These are phyloP conservation scores for Talaromyces wortmannii DNA, from an alignment of 495 filamentous ascomycete species.

Conservation along the genomic window DNA sequence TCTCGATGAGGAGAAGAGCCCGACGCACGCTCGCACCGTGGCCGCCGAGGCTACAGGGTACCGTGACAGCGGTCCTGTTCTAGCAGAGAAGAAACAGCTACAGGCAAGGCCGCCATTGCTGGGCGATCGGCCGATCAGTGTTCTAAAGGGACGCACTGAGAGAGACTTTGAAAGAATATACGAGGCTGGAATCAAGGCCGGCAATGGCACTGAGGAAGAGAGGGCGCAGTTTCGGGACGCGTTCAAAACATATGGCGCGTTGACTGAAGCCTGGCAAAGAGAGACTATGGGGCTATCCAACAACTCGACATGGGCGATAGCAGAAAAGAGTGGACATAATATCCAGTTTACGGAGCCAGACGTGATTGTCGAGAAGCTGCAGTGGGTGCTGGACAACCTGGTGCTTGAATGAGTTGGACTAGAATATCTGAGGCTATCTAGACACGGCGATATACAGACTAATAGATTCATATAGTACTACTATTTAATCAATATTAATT, in stretches of 20 bases:
- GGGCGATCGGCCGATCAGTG: conserved; percentile 9
- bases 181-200: conserved; percentile 18
- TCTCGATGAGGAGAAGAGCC: not conserved
- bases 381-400: not conserved
- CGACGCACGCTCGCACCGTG: not conserved
- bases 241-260: conserved; percentile 7
- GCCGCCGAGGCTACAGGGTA: conserved; percentile 5
- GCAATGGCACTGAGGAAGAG: conserved; percentile 24
- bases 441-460: too few relatives aligned
- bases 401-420: too few relatives aligned
- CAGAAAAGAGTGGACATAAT: not conserved
- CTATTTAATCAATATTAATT: too few relatives aligned
- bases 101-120: conserved; percentile 1
- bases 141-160: conserved; percentile 8
- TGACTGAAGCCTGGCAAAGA: conserved; percentile 28
- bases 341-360: not conserved
- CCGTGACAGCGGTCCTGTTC: not conserved
- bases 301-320: conserved; percentile 2
- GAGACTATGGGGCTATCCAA: conserved; percentile 27
- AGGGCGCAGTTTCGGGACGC: conserved; percentile 14
- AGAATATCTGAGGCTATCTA: too few relatives aligned
- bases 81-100: conserved; percentile 6
- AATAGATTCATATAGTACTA: too few relatives aligned
- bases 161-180: conserved; percentile 15
- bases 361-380: not conserved